phyloP scores from a whole-genome alignment of 1,139 yeast genomes.

The Saccharomyces hybrid region DNA sequence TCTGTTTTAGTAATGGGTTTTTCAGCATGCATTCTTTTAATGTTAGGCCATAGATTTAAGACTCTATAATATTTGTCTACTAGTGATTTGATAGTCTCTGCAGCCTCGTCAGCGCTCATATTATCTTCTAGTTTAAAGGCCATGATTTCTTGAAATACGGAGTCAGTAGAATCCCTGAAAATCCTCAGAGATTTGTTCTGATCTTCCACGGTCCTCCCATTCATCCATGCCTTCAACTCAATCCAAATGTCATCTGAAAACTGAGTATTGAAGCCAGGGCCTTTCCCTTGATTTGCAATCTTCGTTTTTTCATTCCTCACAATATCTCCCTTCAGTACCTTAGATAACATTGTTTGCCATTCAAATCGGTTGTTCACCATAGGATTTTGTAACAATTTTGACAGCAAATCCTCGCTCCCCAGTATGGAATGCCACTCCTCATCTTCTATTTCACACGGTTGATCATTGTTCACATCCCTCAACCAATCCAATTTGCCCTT shows the following conservation, averaged over 20 bases:
- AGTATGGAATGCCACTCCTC: conserved; percentile 8
- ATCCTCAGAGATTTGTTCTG: conserved; percentile 67
- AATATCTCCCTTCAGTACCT: conserved; percentile 92
- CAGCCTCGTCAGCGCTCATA: conserved; percentile 16
- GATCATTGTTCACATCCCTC: conserved; percentile 11
- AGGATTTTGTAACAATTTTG: conserved; percentile 40
- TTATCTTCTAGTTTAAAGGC: conserved; percentile 28
- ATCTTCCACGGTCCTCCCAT: conserved; percentile 74
- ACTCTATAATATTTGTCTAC: conserved; percentile 60
- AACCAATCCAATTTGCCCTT: conserved; percentile 27
- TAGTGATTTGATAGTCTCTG: conserved; percentile 28
- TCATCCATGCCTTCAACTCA: conserved; percentile 77
- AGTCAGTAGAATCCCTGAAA: conserved; percentile 67
- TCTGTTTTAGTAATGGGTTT: conserved; percentile 64
- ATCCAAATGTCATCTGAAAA: conserved; percentile 62
- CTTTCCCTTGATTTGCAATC: conserved; percentile 40
- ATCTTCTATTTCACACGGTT: not conserved
- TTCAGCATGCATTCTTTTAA: conserved; percentile 69
- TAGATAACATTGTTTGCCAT: conserved; percentile 91
- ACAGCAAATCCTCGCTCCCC: conserved; percentile 11
- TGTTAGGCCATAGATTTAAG: conserved; percentile 73
- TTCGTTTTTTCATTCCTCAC: conserved; percentile 86
- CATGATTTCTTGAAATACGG: conserved; percentile 62
- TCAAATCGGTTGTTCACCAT: conserved; percentile 74
- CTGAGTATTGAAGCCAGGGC: conserved; percentile 43